A percentile compares a stretch with the other conserved stretches of the same genome.
These are phyloP conservation scores for Aureobasidium subglaciale DNA, from an alignment of 2,329 filamentous ascomycete species.

Conservation along the genomic window DNA sequence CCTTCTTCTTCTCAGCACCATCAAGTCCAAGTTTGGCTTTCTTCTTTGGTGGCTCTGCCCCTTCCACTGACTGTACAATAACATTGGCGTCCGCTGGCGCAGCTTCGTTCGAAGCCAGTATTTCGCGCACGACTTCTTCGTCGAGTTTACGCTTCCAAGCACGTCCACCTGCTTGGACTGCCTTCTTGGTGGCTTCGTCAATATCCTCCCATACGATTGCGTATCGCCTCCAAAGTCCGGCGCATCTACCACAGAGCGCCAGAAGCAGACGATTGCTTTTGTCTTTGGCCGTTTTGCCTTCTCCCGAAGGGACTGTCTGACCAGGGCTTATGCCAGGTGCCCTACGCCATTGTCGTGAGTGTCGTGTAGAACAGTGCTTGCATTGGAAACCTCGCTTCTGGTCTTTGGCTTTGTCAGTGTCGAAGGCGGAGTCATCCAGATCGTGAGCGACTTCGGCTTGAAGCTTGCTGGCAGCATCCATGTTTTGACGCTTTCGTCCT, in stretches of 20 bases:
- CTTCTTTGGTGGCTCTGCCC: constrained; percentile 51
- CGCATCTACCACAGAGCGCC: constrained; percentile 83
- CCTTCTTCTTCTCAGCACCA: constrained; percentile 55
- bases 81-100: constrained; percentile 19
- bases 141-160: constrained; percentile 85
- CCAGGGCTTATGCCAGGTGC: constrained; percentile 72
- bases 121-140: constrained; percentile 79
- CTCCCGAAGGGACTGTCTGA: constrained; percentile 60
- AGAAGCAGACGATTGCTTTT: constrained; percentile 68
- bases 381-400: constrained; percentile 83
- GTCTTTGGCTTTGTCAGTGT: constrained; percentile 71
- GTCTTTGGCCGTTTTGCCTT: constrained; percentile 61
- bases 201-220: constrained; percentile 92
- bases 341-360: constrained; percentile 83
- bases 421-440: constrained; percentile 91
- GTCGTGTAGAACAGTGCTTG: constrained; percentile 80
- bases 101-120: constrained; percentile 55
- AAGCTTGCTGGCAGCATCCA: constrained; percentile 63
- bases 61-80: constrained; percentile 21
- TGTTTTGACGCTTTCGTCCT: constrained; percentile 57
- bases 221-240: constrained; percentile 90
- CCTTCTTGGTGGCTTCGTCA: constrained; percentile 85
- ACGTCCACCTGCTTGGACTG: constrained; percentile 71
- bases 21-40: constrained; percentile 45
- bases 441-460: constrained; percentile 90